Conservation (phyloP, 1,284 basidiomycete genomes). For the Testicularia cyperi region DNA sequence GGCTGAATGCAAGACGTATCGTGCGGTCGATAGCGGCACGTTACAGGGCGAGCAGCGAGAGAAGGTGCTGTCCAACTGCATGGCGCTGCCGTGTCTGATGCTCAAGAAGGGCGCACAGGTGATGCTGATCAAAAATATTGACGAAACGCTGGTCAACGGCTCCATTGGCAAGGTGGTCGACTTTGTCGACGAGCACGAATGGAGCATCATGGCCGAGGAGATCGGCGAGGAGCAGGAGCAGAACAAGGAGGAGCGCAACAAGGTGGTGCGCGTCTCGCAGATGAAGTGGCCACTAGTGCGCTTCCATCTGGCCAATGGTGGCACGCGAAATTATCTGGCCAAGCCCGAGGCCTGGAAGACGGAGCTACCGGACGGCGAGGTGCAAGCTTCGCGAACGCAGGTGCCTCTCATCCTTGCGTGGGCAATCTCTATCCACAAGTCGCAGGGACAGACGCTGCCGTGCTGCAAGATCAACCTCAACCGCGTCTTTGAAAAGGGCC, state of each 20-base stretch:
- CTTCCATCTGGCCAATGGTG: slow-evolving; percentile 45
- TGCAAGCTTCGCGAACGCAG: slow-evolving; percentile 57
- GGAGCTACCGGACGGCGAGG: slow-evolving; percentile 58
- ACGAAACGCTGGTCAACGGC: slow-evolving; percentile 78
- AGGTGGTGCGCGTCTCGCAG: slow-evolving; percentile 31
- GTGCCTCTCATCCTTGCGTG: slow-evolving; percentile 58
- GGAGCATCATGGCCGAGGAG: slow-evolving; percentile 48
- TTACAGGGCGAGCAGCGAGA: slow-evolving; percentile 32
- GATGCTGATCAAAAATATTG: slow-evolving; percentile 76
- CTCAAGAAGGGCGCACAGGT: slow-evolving; percentile 71
- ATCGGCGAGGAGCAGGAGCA: slow-evolving; percentile 46
- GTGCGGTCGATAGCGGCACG: slow-evolving; percentile 42
- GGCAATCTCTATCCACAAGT: slow-evolving; percentile 60
- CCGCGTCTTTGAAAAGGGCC: slow-evolving; percentile 61
- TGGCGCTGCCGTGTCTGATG: slow-evolving; percentile 61
- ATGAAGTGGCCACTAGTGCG: slow-evolving; percentile 53
- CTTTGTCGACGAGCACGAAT: slow-evolving; percentile 42
- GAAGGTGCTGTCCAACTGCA: slow-evolving; percentile 42
- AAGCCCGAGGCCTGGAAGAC: slow-evolving; percentile 59
- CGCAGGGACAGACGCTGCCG: slow-evolving; percentile 57
- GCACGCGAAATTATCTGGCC: slow-evolving; percentile 42
- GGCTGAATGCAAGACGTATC: slow-evolving; percentile 34
- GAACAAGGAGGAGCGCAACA: slow-evolving; percentile 39
- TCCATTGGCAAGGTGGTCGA: slow-evolving; percentile 71
- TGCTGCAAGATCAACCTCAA: slow-evolving; percentile 55